Conservation (phyloP, 306 rosid species). For the Astragalus membranaceus region DNA sequence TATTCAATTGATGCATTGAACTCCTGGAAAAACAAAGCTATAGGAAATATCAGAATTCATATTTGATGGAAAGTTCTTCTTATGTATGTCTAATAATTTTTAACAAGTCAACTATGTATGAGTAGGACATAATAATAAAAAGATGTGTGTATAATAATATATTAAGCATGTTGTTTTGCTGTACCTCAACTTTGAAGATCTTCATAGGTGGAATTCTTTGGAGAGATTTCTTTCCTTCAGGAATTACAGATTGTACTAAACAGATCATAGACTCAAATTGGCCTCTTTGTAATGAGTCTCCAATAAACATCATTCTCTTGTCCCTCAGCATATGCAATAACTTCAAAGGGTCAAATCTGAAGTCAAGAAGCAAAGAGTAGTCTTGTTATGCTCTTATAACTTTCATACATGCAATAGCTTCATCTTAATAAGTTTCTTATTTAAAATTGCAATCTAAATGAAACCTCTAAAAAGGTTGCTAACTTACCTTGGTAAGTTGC, state of each 20-base stretch:
- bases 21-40: constrained; percentile 37
- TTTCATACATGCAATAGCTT: not conserved
- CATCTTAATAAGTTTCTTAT: not conserved
- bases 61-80: not conserved
- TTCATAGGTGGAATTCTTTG: constrained; percentile 76
- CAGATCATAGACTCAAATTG: constrained; percentile 90
- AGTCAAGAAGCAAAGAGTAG: not conserved
- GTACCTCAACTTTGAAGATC: constrained; percentile 68
- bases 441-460: not conserved
- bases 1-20: constrained; percentile 76
- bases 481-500: constrained; percentile 69
- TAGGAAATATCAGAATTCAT: not conserved
- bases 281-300: constrained; percentile 84
- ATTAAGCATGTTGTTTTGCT: not conserved
- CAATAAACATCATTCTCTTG: constrained; percentile 79
- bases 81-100: not conserved
- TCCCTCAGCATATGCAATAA: constrained; percentile 62
- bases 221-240: constrained; percentile 67
- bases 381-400: not conserved
- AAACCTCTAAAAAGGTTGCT: not conserved
- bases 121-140: not conserved
- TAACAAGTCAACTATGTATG: not conserved
- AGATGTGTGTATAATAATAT: not conserved
- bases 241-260: constrained; percentile 70
- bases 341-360: constrained; percentile 83